phyloP scores from a whole-genome alignment of 2,329 filamentous ascomycete species.

The Botrytis tulipae region DNA sequence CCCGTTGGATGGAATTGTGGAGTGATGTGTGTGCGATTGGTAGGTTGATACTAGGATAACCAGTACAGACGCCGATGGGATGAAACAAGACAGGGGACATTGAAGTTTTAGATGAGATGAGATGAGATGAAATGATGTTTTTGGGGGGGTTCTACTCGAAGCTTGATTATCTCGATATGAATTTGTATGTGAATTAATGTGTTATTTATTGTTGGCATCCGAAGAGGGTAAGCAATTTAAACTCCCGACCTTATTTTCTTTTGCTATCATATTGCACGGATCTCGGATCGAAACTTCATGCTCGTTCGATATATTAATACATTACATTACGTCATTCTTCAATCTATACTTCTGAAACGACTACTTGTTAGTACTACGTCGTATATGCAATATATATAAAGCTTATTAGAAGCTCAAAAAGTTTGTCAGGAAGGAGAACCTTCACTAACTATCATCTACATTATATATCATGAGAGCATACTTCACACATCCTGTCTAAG shows the following conservation, averaged over 20 bases:
- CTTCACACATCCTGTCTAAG: neutral
- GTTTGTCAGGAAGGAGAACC: neutral
- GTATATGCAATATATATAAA: neutral
- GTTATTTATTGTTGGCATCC: neutral
- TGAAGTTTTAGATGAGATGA: conserved; percentile 6
- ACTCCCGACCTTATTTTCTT: neutral
- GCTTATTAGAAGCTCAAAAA: neutral
- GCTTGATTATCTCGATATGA: neutral
- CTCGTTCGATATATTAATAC: neutral
- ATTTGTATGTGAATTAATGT: neutral
- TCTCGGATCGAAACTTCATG: neutral
- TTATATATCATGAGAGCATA: neutral
- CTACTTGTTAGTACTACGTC: neutral
- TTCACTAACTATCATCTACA: neutral
- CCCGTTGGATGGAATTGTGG: neutral
- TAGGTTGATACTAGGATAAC: neutral
- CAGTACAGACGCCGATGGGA: conserved; percentile 8
- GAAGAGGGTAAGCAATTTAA: neutral
- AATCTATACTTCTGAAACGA: neutral
- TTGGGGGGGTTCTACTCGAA: neutral
- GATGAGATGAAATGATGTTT: neutral
- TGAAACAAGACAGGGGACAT: conserved; percentile 1
- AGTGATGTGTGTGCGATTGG: neutral
- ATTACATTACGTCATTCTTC: neutral
- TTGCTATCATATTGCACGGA: neutral